Evolutionary conservation across 768 basidiomycete genomes (phyloP).

Genomic region (Wakefieldia striispora): DNA sequence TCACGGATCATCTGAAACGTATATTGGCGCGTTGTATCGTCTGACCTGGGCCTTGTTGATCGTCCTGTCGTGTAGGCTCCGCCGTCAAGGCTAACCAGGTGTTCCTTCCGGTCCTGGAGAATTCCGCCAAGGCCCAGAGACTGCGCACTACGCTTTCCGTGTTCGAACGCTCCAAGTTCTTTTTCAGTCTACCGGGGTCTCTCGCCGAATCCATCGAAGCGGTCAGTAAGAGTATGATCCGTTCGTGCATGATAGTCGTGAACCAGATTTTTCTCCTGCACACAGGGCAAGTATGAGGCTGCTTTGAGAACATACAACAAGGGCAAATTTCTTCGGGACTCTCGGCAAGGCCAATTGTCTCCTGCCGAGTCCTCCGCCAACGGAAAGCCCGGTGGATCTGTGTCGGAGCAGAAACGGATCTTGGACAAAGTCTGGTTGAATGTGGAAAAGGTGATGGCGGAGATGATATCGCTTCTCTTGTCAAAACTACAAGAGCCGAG

Average conservation of each 20-base stretch:
- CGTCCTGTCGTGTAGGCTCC: slow-evolving; percentile 52
- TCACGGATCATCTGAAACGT: slow-evolving; percentile 88
- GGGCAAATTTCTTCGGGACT: slow-evolving; percentile 86
- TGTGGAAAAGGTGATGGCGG: slow-evolving; percentile 91
- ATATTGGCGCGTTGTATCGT: slow-evolving; percentile 16
- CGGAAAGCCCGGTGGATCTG: slow-evolving; percentile 43
- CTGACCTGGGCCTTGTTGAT: slow-evolving; percentile 3
- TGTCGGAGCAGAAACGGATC: slow-evolving; percentile 86
- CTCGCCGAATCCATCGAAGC: slow-evolving; percentile 87
- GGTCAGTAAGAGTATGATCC: slow-evolving; percentile 42
- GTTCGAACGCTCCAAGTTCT: slow-evolving; percentile 96
- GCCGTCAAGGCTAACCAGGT: slow-evolving; percentile 92
- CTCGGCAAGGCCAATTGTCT: slow-evolving; percentile 82
- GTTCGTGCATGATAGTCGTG: neutral
- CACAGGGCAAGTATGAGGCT: slow-evolving; percentile 87
- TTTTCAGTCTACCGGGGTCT: slow-evolving; percentile 95
- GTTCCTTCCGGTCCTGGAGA: slow-evolving; percentile 94
- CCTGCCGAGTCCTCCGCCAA: slow-evolving; percentile 66
- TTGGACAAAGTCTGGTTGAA: slow-evolving; percentile 95
- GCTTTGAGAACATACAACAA: slow-evolving; percentile 97
- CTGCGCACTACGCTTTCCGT: slow-evolving; percentile 90
- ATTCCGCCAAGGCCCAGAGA: slow-evolving; percentile 91
- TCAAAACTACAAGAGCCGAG: slow-evolving; percentile 78
- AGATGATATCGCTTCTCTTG: slow-evolving; percentile 78
- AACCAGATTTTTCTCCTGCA: neutral